A percentile compares a stretch with the other conserved stretches of the same genome.
phyloP scores from a whole-genome alignment of 768 basidiomycete genomes.

The Exidia glandulosa region DNA sequence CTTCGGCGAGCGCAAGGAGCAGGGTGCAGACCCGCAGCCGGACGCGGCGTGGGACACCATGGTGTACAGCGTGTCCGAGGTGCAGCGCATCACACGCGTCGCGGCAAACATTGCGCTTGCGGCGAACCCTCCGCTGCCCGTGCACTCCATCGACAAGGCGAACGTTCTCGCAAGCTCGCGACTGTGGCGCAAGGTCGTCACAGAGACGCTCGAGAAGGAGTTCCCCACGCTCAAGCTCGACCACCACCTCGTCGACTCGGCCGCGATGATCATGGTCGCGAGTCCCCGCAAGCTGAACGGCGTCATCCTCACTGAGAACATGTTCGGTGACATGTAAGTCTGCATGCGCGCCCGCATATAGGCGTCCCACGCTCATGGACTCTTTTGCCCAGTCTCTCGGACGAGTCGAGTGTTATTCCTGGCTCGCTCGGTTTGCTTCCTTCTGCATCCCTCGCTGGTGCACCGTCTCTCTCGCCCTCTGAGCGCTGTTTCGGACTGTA shows the following conservation, averaged over 20 bases:
- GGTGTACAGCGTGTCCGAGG: slow-evolving; percentile 84
- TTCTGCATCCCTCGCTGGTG: slow-evolving; percentile 90
- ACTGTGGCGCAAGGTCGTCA: slow-evolving; percentile 89
- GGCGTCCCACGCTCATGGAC: not conserved
- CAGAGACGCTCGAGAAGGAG: slow-evolving; percentile 70
- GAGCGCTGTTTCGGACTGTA: slow-evolving; percentile 72
- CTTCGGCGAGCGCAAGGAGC: slow-evolving; percentile 89
- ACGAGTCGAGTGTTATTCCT: slow-evolving; percentile 94
- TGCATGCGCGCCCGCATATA: not conserved
- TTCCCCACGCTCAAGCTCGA: slow-evolving; percentile 81
- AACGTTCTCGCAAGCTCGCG: slow-evolving; percentile 94
- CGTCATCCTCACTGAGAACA: slow-evolving; percentile 86
- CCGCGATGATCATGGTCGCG: slow-evolving; percentile 89
- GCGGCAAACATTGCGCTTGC: slow-evolving; percentile 86
- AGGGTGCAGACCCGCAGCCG: slow-evolving; percentile 49
- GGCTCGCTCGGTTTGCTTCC: slow-evolving; percentile 94
- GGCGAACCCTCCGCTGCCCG: slow-evolving; percentile 69
- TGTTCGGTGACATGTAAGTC: slow-evolving; percentile 94
- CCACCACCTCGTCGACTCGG: slow-evolving; percentile 91
- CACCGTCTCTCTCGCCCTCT: slow-evolving; percentile 44
- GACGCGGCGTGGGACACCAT: slow-evolving; percentile 85
- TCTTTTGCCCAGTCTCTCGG: slow-evolving; percentile 74
- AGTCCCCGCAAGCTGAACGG: slow-evolving; percentile 91
- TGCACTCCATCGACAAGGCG: slow-evolving; percentile 96
- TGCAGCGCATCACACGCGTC: slow-evolving; percentile 89